Evolutionary conservation across 768 basidiomycete species (phyloP).

Genomic region (Lactifluus rugatus): DNA sequence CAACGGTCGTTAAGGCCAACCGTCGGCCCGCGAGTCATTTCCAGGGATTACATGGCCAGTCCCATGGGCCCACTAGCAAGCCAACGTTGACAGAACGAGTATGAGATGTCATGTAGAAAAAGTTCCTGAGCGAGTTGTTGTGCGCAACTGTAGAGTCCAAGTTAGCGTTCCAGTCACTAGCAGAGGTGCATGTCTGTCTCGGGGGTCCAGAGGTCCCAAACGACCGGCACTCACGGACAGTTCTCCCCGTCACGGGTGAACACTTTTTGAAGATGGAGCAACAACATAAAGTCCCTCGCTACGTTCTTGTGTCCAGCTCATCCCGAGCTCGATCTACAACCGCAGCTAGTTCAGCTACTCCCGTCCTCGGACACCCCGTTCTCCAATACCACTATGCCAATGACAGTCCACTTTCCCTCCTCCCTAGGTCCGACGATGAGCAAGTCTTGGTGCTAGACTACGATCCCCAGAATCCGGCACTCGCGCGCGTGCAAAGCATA

Average conservation of each 20-base stretch:
- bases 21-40: not conserved
- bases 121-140: not conserved
- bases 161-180: too few species aligned
- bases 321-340: slow-evolving; percentile 33
- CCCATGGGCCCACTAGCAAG: not conserved
- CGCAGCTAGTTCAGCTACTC: slow-evolving; percentile 26
- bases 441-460: slow-evolving; percentile 69
- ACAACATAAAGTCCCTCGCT: slow-evolving; percentile 42
- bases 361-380: slow-evolving; percentile 51
- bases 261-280: slow-evolving; percentile 11
- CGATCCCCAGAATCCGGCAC: slow-evolving; percentile 33
- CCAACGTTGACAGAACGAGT: not conserved
- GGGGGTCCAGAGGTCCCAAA: too few species aligned
- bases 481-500: slow-evolving; percentile 43
- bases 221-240: not conserved
- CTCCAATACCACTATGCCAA: slow-evolving; percentile 80
- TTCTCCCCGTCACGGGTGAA: too few species aligned
- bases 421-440: slow-evolving; percentile 52
- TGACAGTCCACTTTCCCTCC: slow-evolving; percentile 57
- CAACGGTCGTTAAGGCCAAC: not conserved
- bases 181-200: too few species aligned
- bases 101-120: not conserved
- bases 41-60: too few species aligned
- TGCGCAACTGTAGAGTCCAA: not conserved
- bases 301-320: slow-evolving; percentile 57